Evolutionary conservation across 257 asterid genomes (phyloP), one percentile per base, ranked within the genome.

Genomic region (Solanum virginianum): DNA sequence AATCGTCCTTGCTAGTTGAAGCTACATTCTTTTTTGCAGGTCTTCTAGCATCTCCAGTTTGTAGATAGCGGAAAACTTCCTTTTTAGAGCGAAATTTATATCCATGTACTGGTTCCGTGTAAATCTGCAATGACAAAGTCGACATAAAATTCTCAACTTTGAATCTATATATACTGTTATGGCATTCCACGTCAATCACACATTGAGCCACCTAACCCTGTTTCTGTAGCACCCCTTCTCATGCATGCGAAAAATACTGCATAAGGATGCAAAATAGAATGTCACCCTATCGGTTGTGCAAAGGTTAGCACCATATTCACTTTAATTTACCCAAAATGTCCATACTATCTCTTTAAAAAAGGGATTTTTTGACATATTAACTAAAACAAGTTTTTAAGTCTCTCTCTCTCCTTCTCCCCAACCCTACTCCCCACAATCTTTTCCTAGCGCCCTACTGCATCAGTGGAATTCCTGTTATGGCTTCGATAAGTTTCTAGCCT

Each of bases 41-140:
- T 77, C 18, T 83, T 81, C 26, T 60, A 60, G 84, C 56, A 39
- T 86, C 86, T 55, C 81, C 81, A 54, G 84, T 59, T 63, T 86
- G 84, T 51, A 86, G 60, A 77, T 86, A 86, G 45, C 86, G 71
- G 8, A 53, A 24, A 36, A 53, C 74, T 49, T 86, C 86, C 68
- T 62, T 51, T 83, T 83, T 75, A 22, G 86, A 82, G n/a, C 62
- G 51, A 39, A 83, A 86, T 32, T 15, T 51, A 62, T 86, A 75
- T 14, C 86, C 86, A 62, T 75, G 70, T 29, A 75, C 84, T 26
- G 88, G 86, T 22, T 86, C 86, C 7, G 29, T 65, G 83, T 83
- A 86, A 66, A 56, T 11, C 88, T 83, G 84, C 39, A 72, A 80
- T 63, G 79, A 83, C 53, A 36, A 83, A 83, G 85, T 47, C 7